phyloP scores from a whole-genome alignment of 352 stramenopile species.

The Detonula confervacea region DNA sequence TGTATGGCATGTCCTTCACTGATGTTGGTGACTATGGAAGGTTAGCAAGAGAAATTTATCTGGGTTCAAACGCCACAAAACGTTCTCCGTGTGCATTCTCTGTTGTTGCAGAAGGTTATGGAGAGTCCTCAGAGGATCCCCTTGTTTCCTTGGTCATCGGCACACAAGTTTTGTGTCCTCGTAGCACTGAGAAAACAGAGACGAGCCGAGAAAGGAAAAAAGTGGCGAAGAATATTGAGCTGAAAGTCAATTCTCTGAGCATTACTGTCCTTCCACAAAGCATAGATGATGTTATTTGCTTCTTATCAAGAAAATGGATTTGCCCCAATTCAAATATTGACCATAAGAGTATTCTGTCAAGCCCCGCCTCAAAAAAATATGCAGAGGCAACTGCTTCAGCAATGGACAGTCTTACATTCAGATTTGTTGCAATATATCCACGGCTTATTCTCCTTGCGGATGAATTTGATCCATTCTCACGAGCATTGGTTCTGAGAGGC shows the following conservation, averaged over 20 bases:
- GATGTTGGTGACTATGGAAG: slow-evolving; percentile 73
- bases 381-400: neutral
- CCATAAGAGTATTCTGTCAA: neutral
- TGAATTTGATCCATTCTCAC: slow-evolving; percentile 75
- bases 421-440: slow-evolving; percentile 77
- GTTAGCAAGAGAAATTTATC: slow-evolving; percentile 47
- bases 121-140: slow-evolving; percentile 37
- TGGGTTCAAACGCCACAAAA: slow-evolving; percentile 23
- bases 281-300: slow-evolving; percentile 45
- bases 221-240: slow-evolving; percentile 24
- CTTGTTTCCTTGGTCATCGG: slow-evolving; percentile 63
- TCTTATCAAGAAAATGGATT: slow-evolving; percentile 37
- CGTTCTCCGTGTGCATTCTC: slow-evolving; percentile 62
- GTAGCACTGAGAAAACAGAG: neutral
- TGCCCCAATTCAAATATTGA: slow-evolving; percentile 34
- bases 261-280: slow-evolving; percentile 38
- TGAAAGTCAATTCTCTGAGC: slow-evolving; percentile 51
- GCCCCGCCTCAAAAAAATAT: neutral
- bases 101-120: slow-evolving; percentile 69
- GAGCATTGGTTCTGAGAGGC: slow-evolving; percentile 76
- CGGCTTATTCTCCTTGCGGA: slow-evolving; percentile 78
- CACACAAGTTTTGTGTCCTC: neutral
- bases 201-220: slow-evolving; percentile 16
- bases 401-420: slow-evolving; percentile 30
- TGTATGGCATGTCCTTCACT: slow-evolving; percentile 64